Conservation (phyloP, 257 asterid species). For the Solanum rostratum region DNA sequence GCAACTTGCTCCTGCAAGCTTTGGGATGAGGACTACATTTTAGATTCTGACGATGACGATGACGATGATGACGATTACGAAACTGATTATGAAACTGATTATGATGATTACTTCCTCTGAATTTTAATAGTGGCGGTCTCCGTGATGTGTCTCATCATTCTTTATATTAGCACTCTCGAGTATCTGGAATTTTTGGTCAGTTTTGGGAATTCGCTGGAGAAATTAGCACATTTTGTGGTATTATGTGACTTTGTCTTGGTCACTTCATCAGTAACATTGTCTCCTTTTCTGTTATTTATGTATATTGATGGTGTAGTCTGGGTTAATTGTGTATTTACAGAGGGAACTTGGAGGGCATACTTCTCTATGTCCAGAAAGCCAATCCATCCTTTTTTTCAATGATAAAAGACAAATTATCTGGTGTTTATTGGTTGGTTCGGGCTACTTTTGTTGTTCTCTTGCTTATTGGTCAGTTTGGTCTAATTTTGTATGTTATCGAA, state of each 20-base stretch:
- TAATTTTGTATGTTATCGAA: too few species aligned
- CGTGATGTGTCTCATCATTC: background rate
- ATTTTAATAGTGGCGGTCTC: background rate
- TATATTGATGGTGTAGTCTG: background rate
- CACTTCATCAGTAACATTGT: background rate
- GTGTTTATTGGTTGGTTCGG: background rate
- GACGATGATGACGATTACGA: background rate
- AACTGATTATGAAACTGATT: background rate
- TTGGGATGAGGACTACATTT: slow-evolving; percentile 24
- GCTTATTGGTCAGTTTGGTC: background rate
- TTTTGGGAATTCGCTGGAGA: background rate
- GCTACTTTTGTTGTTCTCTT: background rate
- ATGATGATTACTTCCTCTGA: background rate
- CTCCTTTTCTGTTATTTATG: background rate
- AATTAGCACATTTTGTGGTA: background rate
- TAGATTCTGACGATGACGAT: background rate
- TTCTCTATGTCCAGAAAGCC: background rate
- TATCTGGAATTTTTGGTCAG: background rate
- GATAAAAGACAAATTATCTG: background rate
- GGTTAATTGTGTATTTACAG: background rate
- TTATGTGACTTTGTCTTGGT: background rate
- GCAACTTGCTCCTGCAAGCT: slow-evolving; percentile 16
- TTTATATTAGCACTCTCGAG: background rate
- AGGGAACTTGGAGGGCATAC: background rate
- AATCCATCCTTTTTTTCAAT: background rate